Conservation (phyloP, 2,329 filamentous ascomycete species). For the Hypocrella siamensis region DNA sequence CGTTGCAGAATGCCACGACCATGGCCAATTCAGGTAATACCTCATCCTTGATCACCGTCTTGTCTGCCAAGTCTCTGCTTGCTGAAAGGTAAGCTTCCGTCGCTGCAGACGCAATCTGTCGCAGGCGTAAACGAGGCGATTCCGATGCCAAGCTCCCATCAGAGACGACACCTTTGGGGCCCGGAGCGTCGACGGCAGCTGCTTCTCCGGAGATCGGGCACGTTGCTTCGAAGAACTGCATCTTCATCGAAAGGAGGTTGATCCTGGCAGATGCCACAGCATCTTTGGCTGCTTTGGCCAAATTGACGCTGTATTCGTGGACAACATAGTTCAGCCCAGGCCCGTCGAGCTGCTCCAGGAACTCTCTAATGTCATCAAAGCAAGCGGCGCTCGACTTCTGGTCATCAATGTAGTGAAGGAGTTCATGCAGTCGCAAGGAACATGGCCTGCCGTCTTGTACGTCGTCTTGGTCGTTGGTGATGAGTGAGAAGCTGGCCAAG, state of each 20-base stretch:
- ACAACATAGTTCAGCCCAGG: constrained; percentile 24
- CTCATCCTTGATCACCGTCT: constrained; percentile 5
- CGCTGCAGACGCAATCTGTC: constrained; percentile 7
- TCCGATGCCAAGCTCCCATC: constrained; percentile 6
- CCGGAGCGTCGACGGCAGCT: constrained; percentile 7
- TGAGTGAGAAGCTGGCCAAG: constrained; percentile 19
- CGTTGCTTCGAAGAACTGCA: constrained; percentile 28
- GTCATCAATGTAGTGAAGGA: constrained; percentile 20
- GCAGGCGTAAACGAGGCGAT: constrained; percentile 10
- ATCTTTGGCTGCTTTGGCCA: constrained; percentile 14
- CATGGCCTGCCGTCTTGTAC: constrained; percentile 10
- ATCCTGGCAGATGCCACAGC: constrained; percentile 11
- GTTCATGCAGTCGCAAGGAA: constrained; percentile 16
- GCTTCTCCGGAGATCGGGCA: constrained; percentile 13
- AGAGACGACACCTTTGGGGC: constrained; percentile 11
- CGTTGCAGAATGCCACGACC: constrained; percentile 17
- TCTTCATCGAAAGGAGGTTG: constrained; percentile 21
- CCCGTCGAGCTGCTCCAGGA: constrained; percentile 24
- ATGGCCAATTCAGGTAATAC: constrained; percentile 18
- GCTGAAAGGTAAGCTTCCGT: constrained; percentile 8
- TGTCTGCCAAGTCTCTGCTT: constrained; percentile 1
- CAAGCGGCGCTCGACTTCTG: constrained; percentile 21
- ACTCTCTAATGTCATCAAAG: constrained; percentile 31
- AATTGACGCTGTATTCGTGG: constrained; percentile 16
- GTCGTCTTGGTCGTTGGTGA: constrained; percentile 13